phyloP scores from a whole-genome alignment of 257 asterid genomes.

The Forsythia suspensa region DNA sequence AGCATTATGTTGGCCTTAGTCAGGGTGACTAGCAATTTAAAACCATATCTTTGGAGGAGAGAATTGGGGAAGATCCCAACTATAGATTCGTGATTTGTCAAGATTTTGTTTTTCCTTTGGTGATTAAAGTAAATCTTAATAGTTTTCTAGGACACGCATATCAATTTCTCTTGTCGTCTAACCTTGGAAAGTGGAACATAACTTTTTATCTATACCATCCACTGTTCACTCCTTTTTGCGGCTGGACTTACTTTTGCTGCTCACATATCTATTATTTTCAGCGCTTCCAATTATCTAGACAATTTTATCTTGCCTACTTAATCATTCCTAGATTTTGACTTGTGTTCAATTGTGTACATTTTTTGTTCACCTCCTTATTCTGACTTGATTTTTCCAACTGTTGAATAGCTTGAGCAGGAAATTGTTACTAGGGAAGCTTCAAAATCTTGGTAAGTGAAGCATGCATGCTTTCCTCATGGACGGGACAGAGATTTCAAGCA shows the following conservation, averaged over 20 bases:
- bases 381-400: neutral
- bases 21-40: neutral
- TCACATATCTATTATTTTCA: neutral
- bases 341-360: neutral
- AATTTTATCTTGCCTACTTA: neutral
- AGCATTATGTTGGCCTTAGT: neutral
- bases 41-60: neutral
- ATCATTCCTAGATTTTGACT: neutral
- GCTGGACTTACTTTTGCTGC: neutral
- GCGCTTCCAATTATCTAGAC: neutral
- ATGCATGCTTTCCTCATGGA: neutral
- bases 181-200: neutral
- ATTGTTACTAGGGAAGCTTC: neutral
- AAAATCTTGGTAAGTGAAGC: neutral
- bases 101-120: neutral
- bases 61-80: neutral
- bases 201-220: neutral
- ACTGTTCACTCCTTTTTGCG: neutral
- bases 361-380: neutral
- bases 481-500: neutral
- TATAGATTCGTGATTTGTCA: neutral
- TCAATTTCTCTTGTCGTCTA: neutral
- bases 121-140: neutral
- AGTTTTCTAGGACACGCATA: neutral
- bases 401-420: slow-evolving; percentile 1